Percentiles rank a stretch among this genome's conserved stretches.
These are phyloP conservation scores for Saposhnikovia divaricata DNA, from an alignment of 129 eudicot genomes.

Conservation along the genomic window DNA sequence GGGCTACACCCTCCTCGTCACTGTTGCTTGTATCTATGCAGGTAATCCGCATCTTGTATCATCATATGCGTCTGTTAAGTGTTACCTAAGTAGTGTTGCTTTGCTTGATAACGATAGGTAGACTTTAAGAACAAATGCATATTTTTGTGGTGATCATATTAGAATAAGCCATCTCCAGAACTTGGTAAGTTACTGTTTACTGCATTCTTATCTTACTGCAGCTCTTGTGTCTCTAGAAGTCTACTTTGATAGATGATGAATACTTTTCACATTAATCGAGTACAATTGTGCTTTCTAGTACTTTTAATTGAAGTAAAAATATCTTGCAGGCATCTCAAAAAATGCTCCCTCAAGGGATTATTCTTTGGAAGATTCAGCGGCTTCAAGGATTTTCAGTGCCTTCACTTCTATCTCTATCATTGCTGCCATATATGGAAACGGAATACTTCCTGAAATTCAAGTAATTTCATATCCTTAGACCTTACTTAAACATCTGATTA, in stretches of 20 bases:
- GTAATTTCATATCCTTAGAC: slow-evolving; percentile 20
- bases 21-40: slow-evolving; percentile 69
- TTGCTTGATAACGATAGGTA: not conserved
- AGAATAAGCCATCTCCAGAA: not conserved
- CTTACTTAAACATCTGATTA: not conserved
- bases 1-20: slow-evolving; percentile 72
- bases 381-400: slow-evolving; percentile 54
- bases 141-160: not conserved
- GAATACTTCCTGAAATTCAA: slow-evolving; percentile 89
- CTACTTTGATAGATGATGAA: not conserved
- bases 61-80: not conserved
- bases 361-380: slow-evolving; percentile 52
- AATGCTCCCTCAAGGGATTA: slow-evolving; percentile 70
- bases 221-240: not conserved
- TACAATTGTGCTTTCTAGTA: not conserved
- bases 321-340: slow-evolving; percentile 41
- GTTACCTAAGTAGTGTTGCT: not conserved
- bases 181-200: not conserved
- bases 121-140: not conserved
- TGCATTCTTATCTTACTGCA: not conserved
- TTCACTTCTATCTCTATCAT: slow-evolving; percentile 89
- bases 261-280: not conserved
- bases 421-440: slow-evolving; percentile 89
- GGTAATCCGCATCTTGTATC: slow-evolving; percentile 24
- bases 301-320: not conserved